Percentiles rank a stretch among this genome's conserved stretches.
phyloP scores from a whole-genome alignment of 257 asterid genomes.

The Anisodus acutangulus region DNA sequence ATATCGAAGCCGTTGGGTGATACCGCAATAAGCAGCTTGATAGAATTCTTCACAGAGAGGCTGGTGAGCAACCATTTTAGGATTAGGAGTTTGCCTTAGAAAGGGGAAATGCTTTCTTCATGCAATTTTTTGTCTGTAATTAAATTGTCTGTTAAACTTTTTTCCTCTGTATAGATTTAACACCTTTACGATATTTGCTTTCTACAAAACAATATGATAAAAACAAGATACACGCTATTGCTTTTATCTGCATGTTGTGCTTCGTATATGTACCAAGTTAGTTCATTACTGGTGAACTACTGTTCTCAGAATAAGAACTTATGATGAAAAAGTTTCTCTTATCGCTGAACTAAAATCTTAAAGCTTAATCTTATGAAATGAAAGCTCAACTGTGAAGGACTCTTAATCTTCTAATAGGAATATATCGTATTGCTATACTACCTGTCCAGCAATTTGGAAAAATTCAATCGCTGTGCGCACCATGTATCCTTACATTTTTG shows the following conservation, averaged over 20 bases:
- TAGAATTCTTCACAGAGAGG: constrained; percentile 81
- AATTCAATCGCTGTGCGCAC: not conserved
- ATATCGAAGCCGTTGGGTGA: constrained; percentile 57
- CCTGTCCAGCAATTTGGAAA: not conserved
- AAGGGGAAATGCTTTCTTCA: not conserved
- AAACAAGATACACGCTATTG: not conserved
- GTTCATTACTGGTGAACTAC: constrained; percentile 18
- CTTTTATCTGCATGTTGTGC: not conserved
- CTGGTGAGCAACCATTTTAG: constrained; percentile 63
- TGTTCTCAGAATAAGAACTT: constrained; percentile 11
- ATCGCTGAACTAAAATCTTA: constrained; percentile 19
- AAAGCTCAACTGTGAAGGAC: not conserved
- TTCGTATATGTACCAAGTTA: constrained; percentile 1
- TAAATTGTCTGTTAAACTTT: not conserved
- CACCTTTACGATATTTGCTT: not conserved
- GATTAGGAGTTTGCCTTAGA: constrained; percentile 1
- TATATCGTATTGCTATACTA: not conserved
- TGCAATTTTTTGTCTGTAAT: not conserved
- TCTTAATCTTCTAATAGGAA: constrained; percentile 5
- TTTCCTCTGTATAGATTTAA: not conserved
- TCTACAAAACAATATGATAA: not conserved
- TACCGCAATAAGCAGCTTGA: constrained; percentile 69
- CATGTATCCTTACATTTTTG: not conserved
- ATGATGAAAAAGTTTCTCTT: constrained; percentile 12
- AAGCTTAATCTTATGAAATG: constrained; percentile 20